Evolutionary conservation across 2,329 filamentous ascomycete species (phyloP).

Genomic region (Clonostachys rhizophaga): DNA sequence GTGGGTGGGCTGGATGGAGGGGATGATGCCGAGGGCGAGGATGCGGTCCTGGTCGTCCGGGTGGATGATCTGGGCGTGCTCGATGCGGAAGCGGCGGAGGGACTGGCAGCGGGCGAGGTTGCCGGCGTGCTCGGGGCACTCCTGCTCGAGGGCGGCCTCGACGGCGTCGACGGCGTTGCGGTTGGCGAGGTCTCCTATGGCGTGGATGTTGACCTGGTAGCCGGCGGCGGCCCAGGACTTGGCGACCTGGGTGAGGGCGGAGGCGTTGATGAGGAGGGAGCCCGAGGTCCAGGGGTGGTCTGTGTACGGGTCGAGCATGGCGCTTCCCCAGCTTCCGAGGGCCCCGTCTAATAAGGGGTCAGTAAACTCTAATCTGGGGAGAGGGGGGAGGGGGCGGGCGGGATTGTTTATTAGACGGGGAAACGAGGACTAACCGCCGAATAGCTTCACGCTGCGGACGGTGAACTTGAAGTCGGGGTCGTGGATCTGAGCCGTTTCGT

Average conservation of each 20-base stretch:
- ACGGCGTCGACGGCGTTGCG: conserved; percentile 60
- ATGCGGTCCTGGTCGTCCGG: conserved; percentile 59
- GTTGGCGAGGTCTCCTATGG: conserved; percentile 67
- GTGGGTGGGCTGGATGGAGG: conserved; percentile 68
- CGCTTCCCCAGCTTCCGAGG: conserved; percentile 67
- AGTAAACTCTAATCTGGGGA: conserved; percentile 1
- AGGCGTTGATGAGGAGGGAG: conserved; percentile 63
- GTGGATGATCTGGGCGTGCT: conserved; percentile 68
- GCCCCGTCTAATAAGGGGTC: conserved; percentile 50
- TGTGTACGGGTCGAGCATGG: conserved; percentile 65
- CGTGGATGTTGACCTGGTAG: conserved; percentile 69
- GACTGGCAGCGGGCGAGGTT: conserved; percentile 44
- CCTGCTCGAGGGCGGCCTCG: conserved; percentile 44
- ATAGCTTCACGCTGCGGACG: conserved; percentile 63
- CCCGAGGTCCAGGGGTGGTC: conserved; percentile 59
- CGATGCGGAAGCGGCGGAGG: conserved; percentile 59
- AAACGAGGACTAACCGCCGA: conserved; percentile 46
- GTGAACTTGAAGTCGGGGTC: conserved; percentile 42
- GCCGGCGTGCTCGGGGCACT: conserved; percentile 38
- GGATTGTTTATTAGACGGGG: too few species aligned
- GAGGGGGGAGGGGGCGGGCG: too few species aligned
- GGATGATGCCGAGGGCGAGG: conserved; percentile 53
- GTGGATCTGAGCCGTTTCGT: conserved; percentile 36
- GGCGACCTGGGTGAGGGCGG: conserved; percentile 47
- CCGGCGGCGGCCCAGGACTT: conserved; percentile 53